Evolutionary conservation across 139 green algal species (phyloP).

Genomic region (Tetradesmus lagerheimii): DNA sequence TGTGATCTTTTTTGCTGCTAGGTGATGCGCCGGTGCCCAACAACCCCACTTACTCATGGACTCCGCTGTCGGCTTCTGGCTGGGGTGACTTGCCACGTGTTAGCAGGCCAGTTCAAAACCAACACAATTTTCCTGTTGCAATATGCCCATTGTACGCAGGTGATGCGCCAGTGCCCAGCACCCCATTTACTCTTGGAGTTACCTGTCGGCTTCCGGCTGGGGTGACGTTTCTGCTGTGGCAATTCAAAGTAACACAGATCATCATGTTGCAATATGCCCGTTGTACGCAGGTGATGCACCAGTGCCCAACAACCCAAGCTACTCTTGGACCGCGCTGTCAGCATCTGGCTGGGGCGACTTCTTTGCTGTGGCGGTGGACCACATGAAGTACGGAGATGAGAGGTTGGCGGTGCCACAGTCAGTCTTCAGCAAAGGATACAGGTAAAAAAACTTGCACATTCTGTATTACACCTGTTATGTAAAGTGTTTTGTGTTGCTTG

Average conservation of each 20-base stretch:
- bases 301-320: neutral
- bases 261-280: neutral
- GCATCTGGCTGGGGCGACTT: conserved; percentile 14
- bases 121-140: too few relatives aligned
- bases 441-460: too few relatives aligned
- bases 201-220: too few relatives aligned
- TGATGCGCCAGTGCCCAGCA: neutral
- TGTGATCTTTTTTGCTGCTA: neutral
- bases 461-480: too few relatives aligned
- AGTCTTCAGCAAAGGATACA: neutral
- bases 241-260: too few relatives aligned
- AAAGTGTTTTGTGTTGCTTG: too few relatives aligned
- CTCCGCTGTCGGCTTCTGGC: neutral
- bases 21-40: neutral
- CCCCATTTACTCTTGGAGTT: too few relatives aligned
- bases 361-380: neutral
- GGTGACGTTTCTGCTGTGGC: too few relatives aligned
- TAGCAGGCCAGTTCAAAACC: too few relatives aligned
- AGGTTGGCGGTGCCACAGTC: neutral
- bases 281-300: neutral
- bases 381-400: neutral
- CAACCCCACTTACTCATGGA: neutral
- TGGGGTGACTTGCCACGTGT: conserved; percentile 28
- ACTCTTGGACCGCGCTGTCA: neutral
- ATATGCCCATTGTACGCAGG: neutral